A percentile compares a stretch with the other conserved stretches of the same genome.
Conservation (phyloP, 140 eudicot species). For the Bidens hawaiensis region DNA sequence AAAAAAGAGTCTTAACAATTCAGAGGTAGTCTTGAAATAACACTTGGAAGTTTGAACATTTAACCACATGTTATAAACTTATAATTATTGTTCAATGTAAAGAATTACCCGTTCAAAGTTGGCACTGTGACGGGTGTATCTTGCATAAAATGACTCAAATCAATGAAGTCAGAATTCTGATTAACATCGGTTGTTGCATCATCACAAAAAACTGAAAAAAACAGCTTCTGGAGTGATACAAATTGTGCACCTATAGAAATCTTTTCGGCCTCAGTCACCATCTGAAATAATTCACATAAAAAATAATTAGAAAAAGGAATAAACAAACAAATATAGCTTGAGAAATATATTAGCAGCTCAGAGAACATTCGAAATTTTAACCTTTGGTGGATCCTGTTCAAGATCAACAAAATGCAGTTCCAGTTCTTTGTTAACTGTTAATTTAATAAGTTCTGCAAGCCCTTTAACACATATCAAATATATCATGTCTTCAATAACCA, state of each 20-base stretch:
- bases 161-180: conserved; percentile 44
- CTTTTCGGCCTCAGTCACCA: conserved; percentile 42
- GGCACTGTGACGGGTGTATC: conserved; percentile 69
- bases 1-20: neutral
- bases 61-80: neutral
- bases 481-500: conserved; percentile 89
- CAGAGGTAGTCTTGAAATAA: neutral
- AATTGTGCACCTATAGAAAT: conserved; percentile 44
- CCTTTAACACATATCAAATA: conserved; percentile 53
- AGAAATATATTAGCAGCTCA: neutral
- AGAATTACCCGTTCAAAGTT: conserved; percentile 73
- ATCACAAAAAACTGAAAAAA: conserved; percentile 46
- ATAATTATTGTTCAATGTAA: conserved; percentile 14
- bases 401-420: conserved; percentile 59
- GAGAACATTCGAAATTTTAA: conserved; percentile 13
- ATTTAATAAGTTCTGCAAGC: conserved; percentile 47
- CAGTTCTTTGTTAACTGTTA: conserved; percentile 41
- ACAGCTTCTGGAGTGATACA: conserved; percentile 50
- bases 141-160: conserved; percentile 71
- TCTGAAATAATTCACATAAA: conserved; percentile 36
- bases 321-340: neutral
- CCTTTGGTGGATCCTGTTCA: conserved; percentile 92
- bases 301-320: neutral
- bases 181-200: conserved; percentile 30
- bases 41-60: neutral